Evolutionary conservation across 768 basidiomycete genomes (phyloP), one percentile per base, ranked within the genome.

Genomic region (Austroboletus festivus): DNA sequence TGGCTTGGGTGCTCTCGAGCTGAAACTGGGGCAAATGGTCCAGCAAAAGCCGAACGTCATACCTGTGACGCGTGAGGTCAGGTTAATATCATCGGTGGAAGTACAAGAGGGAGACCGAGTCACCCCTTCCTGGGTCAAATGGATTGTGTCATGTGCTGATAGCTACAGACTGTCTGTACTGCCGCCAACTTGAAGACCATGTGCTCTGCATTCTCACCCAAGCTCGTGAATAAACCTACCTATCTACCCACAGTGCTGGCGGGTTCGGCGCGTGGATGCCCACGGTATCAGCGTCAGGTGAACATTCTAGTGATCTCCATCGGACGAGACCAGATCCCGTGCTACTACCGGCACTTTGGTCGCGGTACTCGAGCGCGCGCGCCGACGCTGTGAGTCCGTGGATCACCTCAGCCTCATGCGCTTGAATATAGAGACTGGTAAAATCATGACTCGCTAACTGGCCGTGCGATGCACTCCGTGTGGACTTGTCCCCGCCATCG

Each of bases 21-120:
- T 39, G 2, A 37, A 20, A 13, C 46, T 5, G 20, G 71, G n/a
- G 73, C 0, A 81, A 61, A 2, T 77, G 55, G 35, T 89, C 80
- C 19, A 92, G 71, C 15, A 93, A 71, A 18, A 93, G 80, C 3
- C 89, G 82, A 5, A 81, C 82, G 57, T 93, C 89, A 67, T 88
- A 89, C 71, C 92, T 93, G 68, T 53, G 30, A 31, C 33, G 53
- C 19, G 38, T 24, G 34, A 23, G 45, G 59, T 54, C 60, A 67
- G 53, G 61, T 50, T 50, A 40, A 41, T 47, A 34, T 44, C 24
- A 58, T 46, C 12, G 38, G 43, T 23, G 31, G 22, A 23, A 40
- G 42, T 45, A 54, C 42, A 59, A 54, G 55, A 55, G 53, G 55
- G 46, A 55, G 51, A 60, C 45, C 28, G 38, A n/a, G 21, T 51